Conservation (phyloP, 352 stramenopile species). For the Globisporangium megalacanthum region DNA sequence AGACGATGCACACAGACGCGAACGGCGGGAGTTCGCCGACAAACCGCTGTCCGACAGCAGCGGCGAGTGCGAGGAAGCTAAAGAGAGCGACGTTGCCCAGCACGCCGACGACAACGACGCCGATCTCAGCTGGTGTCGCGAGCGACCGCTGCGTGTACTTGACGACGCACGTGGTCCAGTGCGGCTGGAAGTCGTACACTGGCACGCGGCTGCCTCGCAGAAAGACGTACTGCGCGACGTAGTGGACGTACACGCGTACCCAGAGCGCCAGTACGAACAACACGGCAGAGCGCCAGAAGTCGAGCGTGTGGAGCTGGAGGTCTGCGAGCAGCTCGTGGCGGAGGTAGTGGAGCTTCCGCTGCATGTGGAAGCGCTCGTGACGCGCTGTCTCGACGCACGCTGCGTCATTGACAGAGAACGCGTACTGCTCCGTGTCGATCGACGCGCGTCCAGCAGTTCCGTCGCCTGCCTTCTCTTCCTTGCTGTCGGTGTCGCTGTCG, state of each 20-base stretch:
- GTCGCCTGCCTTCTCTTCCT: background rate
- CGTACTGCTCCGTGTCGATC: slow-evolving; percentile 41
- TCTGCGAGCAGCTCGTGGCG: slow-evolving; percentile 78
- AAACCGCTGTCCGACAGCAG: slow-evolving; percentile 31
- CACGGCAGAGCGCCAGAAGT: slow-evolving; percentile 73
- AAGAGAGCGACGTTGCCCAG: slow-evolving; percentile 56
- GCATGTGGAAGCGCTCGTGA: slow-evolving; percentile 52
- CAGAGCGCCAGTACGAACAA: slow-evolving; percentile 72
- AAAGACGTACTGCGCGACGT: slow-evolving; percentile 84
- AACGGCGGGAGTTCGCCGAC: slow-evolving; percentile 68
- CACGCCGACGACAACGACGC: slow-evolving; percentile 50
- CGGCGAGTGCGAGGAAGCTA: slow-evolving; percentile 31
- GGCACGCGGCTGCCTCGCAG: slow-evolving; percentile 54
- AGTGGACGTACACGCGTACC: slow-evolving; percentile 87
- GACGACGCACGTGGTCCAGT: slow-evolving; percentile 60
- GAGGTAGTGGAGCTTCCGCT: slow-evolving; percentile 76
- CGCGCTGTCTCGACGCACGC: slow-evolving; percentile 38
- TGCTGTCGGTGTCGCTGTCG: background rate
- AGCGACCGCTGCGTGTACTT: slow-evolving; percentile 83
- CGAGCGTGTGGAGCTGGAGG: slow-evolving; percentile 52
- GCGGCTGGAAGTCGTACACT: slow-evolving; percentile 76
- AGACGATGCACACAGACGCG: slow-evolving; percentile 72
- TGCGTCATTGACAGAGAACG: slow-evolving; percentile 44
- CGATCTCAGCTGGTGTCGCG: slow-evolving; percentile 57
- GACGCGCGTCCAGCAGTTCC: background rate